These are phyloP conservation scores for Collybiopsis confluens DNA, from an alignment of 768 basidiomycete species.

Conservation along the genomic window DNA sequence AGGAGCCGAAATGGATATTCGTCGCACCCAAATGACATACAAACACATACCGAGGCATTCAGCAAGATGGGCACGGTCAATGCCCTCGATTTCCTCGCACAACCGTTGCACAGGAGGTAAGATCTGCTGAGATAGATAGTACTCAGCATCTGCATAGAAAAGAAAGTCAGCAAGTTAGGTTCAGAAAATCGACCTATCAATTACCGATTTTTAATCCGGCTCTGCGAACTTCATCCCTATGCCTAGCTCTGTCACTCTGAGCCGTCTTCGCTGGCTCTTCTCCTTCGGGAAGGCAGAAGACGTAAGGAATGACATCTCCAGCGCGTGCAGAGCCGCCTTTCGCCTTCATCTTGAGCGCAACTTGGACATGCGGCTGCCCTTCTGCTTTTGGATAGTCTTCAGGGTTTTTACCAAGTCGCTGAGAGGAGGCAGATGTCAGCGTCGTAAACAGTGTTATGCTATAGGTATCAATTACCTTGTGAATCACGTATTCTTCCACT, in stretches of 20 bases:
- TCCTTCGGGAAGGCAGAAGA: slow-evolving; percentile 82
- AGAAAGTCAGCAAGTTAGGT: slow-evolving; percentile 7
- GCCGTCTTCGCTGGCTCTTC: slow-evolving; percentile 65
- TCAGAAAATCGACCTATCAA: slow-evolving; percentile 8
- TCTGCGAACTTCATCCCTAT: slow-evolving; percentile 87
- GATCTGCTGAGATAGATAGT: slow-evolving; percentile 88
- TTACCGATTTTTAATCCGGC: slow-evolving; percentile 73
- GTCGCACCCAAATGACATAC: neutral
- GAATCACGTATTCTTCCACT: slow-evolving; percentile 92
- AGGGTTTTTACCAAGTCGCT: slow-evolving; percentile 95
- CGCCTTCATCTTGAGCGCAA: slow-evolving; percentile 85
- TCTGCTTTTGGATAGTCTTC: slow-evolving; percentile 97
- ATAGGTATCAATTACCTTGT: slow-evolving; percentile 55
- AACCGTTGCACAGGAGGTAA: slow-evolving; percentile 92
- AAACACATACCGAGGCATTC: slow-evolving; percentile 80
- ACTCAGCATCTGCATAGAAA: slow-evolving; percentile 75
- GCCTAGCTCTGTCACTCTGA: slow-evolving; percentile 87
- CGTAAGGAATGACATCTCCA: slow-evolving; percentile 94
- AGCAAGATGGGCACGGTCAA: slow-evolving; percentile 85
- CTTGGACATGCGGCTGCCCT: slow-evolving; percentile 94
- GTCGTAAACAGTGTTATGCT: neutral
- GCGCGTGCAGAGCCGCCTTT: slow-evolving; percentile 74
- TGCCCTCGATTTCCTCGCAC: slow-evolving; percentile 95
- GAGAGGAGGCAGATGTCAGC: neutral
- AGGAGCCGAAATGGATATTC: slow-evolving; percentile 1